Evolutionary conservation across 768 basidiomycete genomes (phyloP).

Genomic region (Calocera viscosa): DNA sequence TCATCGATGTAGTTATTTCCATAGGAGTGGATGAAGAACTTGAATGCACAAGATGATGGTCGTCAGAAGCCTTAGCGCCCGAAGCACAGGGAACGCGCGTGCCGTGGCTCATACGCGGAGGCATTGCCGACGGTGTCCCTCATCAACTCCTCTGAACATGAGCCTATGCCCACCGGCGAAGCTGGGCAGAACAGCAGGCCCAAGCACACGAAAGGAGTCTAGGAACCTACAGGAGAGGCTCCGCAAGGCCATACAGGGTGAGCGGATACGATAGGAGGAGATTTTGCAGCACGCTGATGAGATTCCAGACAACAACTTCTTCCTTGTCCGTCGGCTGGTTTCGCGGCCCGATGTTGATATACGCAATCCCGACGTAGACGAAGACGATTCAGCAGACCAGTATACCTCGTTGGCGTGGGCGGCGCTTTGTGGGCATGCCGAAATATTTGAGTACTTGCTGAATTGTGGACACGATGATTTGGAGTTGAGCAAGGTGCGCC

Average conservation of each 20-base stretch:
- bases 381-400: slow-evolving; percentile 28
- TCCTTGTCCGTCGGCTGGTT: slow-evolving; percentile 78
- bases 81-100: slow-evolving; percentile 3
- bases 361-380: slow-evolving; percentile 75
- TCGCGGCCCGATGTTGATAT: slow-evolving; percentile 60
- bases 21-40: no score
- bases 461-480: slow-evolving; percentile 83
- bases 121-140: not conserved
- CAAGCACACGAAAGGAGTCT: slow-evolving; percentile 1
- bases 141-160: not conserved
- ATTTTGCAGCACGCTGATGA: not conserved
- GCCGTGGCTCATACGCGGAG: not conserved
- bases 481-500: slow-evolving; percentile 73
- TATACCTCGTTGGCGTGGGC: slow-evolving; percentile 89
- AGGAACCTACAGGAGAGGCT: not conserved
- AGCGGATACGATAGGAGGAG: not conserved
- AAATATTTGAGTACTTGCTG: slow-evolving; percentile 85
- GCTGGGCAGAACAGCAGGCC: not conserved
- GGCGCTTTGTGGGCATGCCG: slow-evolving; percentile 74
- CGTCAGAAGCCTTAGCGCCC: not conserved
- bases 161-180: not conserved
- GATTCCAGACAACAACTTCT: slow-evolving; percentile 76
- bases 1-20: no score
- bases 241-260: slow-evolving; percentile 1
- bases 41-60: not conserved